Evolutionary conservation across 2,329 filamentous ascomycete species (phyloP).

Genomic region (Stemphylium vesicarium): DNA sequence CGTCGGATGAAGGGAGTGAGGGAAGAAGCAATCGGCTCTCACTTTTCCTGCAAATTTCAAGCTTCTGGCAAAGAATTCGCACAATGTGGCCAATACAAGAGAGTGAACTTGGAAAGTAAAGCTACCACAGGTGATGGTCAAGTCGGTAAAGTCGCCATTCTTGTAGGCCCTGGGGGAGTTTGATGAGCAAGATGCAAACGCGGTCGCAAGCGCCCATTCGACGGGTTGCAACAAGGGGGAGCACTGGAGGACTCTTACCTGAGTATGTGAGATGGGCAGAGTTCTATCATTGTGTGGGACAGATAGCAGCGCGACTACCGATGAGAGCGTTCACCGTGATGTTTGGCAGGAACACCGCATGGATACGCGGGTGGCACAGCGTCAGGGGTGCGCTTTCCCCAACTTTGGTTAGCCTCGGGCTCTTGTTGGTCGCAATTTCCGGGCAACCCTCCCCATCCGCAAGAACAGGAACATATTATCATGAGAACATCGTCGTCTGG

Average conservation of each 20-base stretch:
- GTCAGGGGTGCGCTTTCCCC: too few relatives aligned
- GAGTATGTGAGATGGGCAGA: background rate
- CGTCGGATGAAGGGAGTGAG: background rate
- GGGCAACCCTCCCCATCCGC: too few relatives aligned
- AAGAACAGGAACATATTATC: too few relatives aligned
- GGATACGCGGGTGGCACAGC: too few relatives aligned
- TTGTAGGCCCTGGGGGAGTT: constrained; percentile 16
- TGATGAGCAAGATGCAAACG: background rate
- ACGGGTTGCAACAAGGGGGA: background rate
- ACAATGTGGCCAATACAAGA: constrained; percentile 17
- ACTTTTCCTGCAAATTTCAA: constrained; percentile 10
- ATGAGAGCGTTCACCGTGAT: too few relatives aligned
- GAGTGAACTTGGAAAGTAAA: constrained; percentile 23
- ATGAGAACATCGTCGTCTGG: too few relatives aligned
- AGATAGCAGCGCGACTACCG: too few relatives aligned
- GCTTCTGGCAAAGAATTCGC: constrained; percentile 25
- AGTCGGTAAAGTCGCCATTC: constrained; percentile 23
- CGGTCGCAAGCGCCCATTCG: background rate
- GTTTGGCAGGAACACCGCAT: too few relatives aligned
- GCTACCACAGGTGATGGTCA: constrained; percentile 24
- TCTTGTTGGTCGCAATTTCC: too few relatives aligned
- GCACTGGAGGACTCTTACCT: background rate
- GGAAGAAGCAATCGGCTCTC: background rate
- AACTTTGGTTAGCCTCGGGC: too few relatives aligned
- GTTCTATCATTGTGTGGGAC: background rate